Conservation (phyloP, 2,329 filamentous ascomycete species). For the Graphiopsis chlorocephala region DNA sequence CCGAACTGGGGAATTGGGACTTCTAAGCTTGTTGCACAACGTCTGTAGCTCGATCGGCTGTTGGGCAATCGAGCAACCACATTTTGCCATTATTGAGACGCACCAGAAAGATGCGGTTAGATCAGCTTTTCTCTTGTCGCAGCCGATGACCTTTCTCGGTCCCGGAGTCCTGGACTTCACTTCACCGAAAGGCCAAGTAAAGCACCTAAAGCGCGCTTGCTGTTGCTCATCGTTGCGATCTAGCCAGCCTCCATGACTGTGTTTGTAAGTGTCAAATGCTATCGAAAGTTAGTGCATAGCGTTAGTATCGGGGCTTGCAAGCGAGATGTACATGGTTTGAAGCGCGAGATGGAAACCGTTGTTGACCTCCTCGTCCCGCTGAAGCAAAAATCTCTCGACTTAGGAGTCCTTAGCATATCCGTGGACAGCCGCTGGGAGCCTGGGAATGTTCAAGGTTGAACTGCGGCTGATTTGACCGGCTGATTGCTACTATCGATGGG, state of each 20-base stretch:
- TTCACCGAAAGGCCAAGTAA: background rate
- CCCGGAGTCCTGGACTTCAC: background rate
- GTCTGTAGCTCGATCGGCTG: constrained; percentile 35
- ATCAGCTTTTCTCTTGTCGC: constrained; percentile 29
- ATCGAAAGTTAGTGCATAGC: background rate
- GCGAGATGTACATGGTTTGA: background rate
- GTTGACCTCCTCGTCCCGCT: background rate
- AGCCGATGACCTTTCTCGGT: background rate
- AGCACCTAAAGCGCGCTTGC: no score
- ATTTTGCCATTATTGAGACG: constrained; percentile 36
- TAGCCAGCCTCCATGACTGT: background rate
- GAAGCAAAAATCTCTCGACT: background rate
- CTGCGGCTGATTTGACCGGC: background rate
- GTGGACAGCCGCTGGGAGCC: background rate
- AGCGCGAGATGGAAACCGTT: background rate
- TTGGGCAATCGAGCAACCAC: constrained; percentile 38
- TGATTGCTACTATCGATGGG: background rate
- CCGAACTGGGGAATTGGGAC: constrained; percentile 39
- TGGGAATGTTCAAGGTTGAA: background rate
- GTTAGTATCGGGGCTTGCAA: background rate
- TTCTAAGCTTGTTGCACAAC: constrained; percentile 38
- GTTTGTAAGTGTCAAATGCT: background rate
- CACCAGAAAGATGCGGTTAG: constrained; percentile 37
- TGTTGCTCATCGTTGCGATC: background rate
- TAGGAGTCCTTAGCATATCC: background rate